phyloP scores from a whole-genome alignment of 208 protist genomes.

The Tritrichomonas musculus region DNA sequence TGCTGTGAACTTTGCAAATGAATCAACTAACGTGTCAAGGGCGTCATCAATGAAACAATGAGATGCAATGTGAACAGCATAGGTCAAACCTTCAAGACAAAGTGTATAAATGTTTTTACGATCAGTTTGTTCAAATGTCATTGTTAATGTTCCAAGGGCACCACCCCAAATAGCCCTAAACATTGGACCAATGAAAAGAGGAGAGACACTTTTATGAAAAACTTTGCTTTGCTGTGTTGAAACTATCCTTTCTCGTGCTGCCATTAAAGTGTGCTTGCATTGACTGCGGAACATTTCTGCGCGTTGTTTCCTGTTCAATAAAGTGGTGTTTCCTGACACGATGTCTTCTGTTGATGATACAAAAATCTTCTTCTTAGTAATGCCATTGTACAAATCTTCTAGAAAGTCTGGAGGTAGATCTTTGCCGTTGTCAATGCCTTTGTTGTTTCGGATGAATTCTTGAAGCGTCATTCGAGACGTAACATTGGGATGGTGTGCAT shows the following conservation, averaged over 20 bases:
- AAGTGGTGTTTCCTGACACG: no score
- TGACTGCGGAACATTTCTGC: not conserved
- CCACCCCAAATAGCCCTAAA: not conserved
- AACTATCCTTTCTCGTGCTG: not conserved
- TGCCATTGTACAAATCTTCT: not conserved
- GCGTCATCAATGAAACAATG: constrained; percentile 1
- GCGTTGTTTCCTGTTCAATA: not conserved
- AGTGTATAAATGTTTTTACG: not conserved
- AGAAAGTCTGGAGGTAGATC: constrained; percentile 39
- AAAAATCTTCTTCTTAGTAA: not conserved
- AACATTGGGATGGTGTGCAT: constrained; percentile 46
- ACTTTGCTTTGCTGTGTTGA: not conserved
- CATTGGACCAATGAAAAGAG: constrained; percentile 10
- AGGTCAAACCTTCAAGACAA: not conserved
- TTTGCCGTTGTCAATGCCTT: constrained; percentile 42
- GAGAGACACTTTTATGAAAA: not conserved
- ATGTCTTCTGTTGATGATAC: not conserved
- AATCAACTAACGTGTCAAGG: not conserved
- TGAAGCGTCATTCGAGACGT: constrained; percentile 49
- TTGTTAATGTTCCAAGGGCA: not conserved
- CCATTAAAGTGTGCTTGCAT: not conserved
- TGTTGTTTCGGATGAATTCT: constrained; percentile 48
- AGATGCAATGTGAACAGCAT: not conserved
- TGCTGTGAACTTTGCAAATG: not conserved
- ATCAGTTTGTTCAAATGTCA: not conserved